Evolutionary conservation across 129 eudicot genomes (phyloP), one percentile per base, ranked within the genome.

Genomic region (Pseudognaphalium luteoalbum): DNA sequence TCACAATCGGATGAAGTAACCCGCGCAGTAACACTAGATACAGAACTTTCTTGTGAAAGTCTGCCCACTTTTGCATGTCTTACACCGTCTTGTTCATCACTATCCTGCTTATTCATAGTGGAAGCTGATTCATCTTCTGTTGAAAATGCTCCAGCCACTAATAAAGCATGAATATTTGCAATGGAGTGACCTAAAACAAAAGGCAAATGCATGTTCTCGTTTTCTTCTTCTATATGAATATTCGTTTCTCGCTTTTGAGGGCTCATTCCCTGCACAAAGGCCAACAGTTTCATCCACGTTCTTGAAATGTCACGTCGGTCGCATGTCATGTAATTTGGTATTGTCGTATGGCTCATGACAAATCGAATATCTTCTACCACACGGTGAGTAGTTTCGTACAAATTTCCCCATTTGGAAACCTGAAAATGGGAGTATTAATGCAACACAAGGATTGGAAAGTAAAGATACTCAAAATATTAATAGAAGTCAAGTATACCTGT

Each of bases 51-150:
- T 73, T 87, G 92, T 10, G 99, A 94, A 60, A 91, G 87, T 81
- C 96, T 89, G 52, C 94, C 99, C 21, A 95, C 97, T 86, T 95
- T 91, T 67, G 99, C 96, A 86, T 81, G 96, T 71, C 97, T 86
- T 62, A 76, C 75, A 66, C 83, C 82, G 66, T 85, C 96, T 78
- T 82, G 92, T 60, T 95, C 92, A 68, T 91, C 97, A 73, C 76
- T 78, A 34, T 85, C 96, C 54, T 83, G 87, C 22, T 80, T 74
- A 75, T 63, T 71, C 37, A 50, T 67, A 65, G 66, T 83, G 71
- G 56, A 73, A 59, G 68, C 64, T 54, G 80, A 71, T 80, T 86
- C 95, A 21, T 81, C 85, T 66, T 81, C 87, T 22, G 78, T 80
- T 17, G 99, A 84, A 74, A 91, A 95, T 52, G 99, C 99, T 42